Conservation (phyloP, 305 asterid genomes). For the Fraxinus greggii region DNA sequence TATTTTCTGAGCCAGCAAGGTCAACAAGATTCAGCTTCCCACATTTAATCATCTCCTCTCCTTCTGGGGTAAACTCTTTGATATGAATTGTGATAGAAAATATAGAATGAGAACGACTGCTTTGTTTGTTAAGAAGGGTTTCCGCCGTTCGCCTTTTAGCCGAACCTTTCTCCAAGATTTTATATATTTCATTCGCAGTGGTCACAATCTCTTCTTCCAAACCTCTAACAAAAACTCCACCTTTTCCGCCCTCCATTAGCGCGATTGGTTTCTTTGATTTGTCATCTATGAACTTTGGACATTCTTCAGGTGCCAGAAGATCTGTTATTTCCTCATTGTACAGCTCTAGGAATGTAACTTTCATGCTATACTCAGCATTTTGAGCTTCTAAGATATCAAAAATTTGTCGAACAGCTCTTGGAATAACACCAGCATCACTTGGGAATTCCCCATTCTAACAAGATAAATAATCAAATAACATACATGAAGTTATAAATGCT, state of each 20-base stretch:
- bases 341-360: slow-evolving; percentile 68
- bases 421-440: slow-evolving; percentile 70
- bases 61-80: slow-evolving; percentile 52
- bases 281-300: slow-evolving; percentile 40
- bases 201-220: slow-evolving; percentile 48
- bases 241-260: slow-evolving; percentile 59
- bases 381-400: slow-evolving; percentile 41
- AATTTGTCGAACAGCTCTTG: slow-evolving; percentile 49
- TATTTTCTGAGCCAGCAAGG: slow-evolving; percentile 88
- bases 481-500: not conserved
- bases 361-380: slow-evolving; percentile 69
- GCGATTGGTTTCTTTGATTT: slow-evolving; percentile 53
- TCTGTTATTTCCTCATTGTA: slow-evolving; percentile 73
- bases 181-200: slow-evolving; percentile 44
- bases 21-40: slow-evolving; percentile 83
- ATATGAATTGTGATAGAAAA: slow-evolving; percentile 50
- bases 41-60: slow-evolving; percentile 73
- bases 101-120: slow-evolving; percentile 75
- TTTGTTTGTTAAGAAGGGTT: slow-evolving; percentile 49
- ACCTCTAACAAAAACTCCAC: slow-evolving; percentile 51
- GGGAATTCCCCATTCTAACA: slow-evolving; percentile 64
- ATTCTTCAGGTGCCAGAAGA: slow-evolving; percentile 66
- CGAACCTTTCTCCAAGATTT: slow-evolving; percentile 49
- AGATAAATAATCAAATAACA: slow-evolving; percentile 17
- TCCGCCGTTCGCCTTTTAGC: slow-evolving; percentile 45